Percentiles rank a stretch among this genome's conserved stretches.
phyloP scores from a whole-genome alignment of 1,284 basidiomycete genomes.

The Austropuccinia psidii region DNA sequence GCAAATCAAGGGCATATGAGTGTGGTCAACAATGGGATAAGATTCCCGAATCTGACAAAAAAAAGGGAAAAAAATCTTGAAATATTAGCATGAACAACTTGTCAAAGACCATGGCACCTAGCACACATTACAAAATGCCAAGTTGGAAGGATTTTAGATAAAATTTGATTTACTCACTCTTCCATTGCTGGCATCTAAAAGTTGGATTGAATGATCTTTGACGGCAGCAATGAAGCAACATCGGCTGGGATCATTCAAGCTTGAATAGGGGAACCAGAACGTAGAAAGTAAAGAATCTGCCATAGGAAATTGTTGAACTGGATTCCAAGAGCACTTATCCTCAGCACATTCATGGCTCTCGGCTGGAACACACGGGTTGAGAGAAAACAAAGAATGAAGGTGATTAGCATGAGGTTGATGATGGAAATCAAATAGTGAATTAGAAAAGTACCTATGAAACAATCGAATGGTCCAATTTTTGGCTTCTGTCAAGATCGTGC shows the following conservation, averaged over 20 bases:
- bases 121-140: too few relatives aligned
- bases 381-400: background rate
- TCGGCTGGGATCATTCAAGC: conserved; percentile 54
- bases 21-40: conserved; percentile 80
- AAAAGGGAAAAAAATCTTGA: conserved; percentile 30
- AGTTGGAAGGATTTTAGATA: too few relatives aligned
- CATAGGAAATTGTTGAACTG: background rate
- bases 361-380: background rate
- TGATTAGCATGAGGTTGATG: background rate
- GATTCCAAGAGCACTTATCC: background rate
- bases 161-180: conserved; percentile 53
- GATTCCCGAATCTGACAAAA: conserved; percentile 66
- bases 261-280: conserved; percentile 70
- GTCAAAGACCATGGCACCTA: too few relatives aligned
- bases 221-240: conserved; percentile 75
- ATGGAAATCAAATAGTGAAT: background rate
- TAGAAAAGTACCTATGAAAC: background rate
- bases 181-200: conserved; percentile 68
- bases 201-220: conserved; percentile 68
- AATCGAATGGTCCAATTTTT: conserved; percentile 28
- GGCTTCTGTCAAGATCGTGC: conserved; percentile 30
- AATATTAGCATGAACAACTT: too few relatives aligned
- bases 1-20: background rate
- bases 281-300: conserved; percentile 34
- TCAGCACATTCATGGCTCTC: background rate